phyloP scores from a whole-genome alignment of 768 basidiomycete species.

The Paxillus ammoniavirescens region DNA sequence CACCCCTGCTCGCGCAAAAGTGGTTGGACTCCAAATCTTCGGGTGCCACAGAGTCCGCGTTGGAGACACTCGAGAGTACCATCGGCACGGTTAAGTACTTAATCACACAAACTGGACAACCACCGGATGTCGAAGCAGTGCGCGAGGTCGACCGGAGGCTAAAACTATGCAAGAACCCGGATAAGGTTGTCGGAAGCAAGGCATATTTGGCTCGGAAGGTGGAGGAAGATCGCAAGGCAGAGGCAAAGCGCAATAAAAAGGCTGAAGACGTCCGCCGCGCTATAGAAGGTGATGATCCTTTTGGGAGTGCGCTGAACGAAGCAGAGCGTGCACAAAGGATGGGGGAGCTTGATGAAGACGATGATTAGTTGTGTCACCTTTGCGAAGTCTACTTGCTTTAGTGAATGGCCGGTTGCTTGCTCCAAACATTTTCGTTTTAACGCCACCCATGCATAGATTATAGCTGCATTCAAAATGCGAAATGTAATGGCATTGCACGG shows the following conservation, averaged over 20 bases:
- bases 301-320: constrained; percentile 54
- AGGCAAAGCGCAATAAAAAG: constrained; percentile 67
- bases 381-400: background rate
- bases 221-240: constrained; percentile 68
- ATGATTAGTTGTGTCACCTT: constrained; percentile 30
- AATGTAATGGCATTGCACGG: background rate
- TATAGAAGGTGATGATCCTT: constrained; percentile 62
- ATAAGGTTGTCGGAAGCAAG: constrained; percentile 89
- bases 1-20: constrained; percentile 54
- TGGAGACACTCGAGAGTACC: constrained; percentile 29
- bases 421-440: background rate
- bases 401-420: background rate
- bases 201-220: constrained; percentile 71
- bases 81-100: constrained; percentile 49
- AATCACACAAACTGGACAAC: constrained; percentile 52
- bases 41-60: constrained; percentile 6
- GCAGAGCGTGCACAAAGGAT: constrained; percentile 23
- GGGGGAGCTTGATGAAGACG: constrained; percentile 55
- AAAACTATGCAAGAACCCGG: constrained; percentile 90
- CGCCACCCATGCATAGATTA: background rate
- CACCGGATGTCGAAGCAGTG: constrained; percentile 79
- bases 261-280: constrained; percentile 46
- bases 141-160: constrained; percentile 87
- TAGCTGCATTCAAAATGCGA: background rate
- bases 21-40: constrained; percentile 54